phyloP scores from a whole-genome alignment of 148 eudicot species.

The Limonium bicolor region DNA sequence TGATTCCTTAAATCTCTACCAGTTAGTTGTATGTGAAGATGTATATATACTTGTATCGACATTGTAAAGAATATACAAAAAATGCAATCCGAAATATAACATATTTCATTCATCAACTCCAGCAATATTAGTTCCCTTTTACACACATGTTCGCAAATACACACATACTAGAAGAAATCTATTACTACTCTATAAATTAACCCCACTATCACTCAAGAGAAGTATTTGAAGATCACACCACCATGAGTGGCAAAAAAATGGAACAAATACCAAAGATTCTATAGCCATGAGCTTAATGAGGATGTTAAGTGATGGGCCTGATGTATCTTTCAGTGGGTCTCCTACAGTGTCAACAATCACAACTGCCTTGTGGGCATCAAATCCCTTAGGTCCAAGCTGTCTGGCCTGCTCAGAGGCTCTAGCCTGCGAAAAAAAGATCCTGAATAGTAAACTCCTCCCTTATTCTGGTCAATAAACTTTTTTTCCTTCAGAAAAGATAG shows the following conservation, averaged over 20 bases:
- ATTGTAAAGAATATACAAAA: too few species aligned
- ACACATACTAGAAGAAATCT: too few species aligned
- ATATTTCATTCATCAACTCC: too few species aligned
- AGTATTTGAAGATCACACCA: slow-evolving; percentile 67
- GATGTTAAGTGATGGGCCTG: slow-evolving; percentile 82
- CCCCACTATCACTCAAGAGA: too few species aligned
- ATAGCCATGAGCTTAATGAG: slow-evolving; percentile 91
- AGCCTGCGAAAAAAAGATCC: slow-evolving; percentile 22
- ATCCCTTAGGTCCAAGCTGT: slow-evolving; percentile 66
- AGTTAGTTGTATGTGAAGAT: too few species aligned
- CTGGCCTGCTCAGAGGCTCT: slow-evolving; percentile 65
- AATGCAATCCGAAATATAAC: too few species aligned
- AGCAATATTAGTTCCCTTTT: too few species aligned
- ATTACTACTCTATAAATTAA: too few species aligned
- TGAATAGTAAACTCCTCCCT: background rate
- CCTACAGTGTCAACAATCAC: slow-evolving; percentile 83
- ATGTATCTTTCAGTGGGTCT: slow-evolving; percentile 92
- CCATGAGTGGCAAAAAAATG: slow-evolving; percentile 88
- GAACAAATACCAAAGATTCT: slow-evolving; percentile 81
- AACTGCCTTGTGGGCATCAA: slow-evolving; percentile 76
- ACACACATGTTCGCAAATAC: too few species aligned
- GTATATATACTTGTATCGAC: too few species aligned
- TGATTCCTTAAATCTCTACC: too few species aligned
- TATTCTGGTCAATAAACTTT: background rate
- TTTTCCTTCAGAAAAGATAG: background rate